phyloP scores from a whole-genome alignment of 768 basidiomycete genomes.

The Mycena polygramma region DNA sequence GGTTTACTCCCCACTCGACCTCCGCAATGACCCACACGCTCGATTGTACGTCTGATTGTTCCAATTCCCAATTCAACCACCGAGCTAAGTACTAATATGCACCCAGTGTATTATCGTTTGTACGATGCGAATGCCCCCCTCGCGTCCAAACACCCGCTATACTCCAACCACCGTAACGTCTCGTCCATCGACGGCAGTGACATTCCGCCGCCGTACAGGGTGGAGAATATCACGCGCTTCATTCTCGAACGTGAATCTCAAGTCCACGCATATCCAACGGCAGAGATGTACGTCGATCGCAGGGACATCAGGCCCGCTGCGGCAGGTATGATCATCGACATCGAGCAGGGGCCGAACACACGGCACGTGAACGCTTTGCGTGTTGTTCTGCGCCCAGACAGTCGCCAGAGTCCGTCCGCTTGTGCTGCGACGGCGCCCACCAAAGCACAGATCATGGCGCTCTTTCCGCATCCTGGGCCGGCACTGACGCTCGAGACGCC shows the following conservation, averaged over 20 bases:
- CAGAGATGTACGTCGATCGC: slow-evolving; percentile 22
- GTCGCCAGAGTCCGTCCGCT: background rate
- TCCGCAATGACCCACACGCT: background rate
- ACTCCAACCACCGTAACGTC: slow-evolving; percentile 18
- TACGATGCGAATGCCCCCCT: slow-evolving; percentile 4
- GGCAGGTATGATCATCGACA: slow-evolving; percentile 38
- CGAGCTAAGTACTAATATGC: no score
- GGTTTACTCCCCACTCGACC: background rate
- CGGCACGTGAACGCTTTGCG: slow-evolving; percentile 1
- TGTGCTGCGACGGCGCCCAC: slow-evolving; percentile 8
- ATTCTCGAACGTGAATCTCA: slow-evolving; percentile 19
- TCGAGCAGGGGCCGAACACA: slow-evolving; percentile 19
- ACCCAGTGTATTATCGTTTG: slow-evolving; percentile 5
- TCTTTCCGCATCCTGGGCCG: slow-evolving; percentile 8
- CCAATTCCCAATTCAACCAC: background rate
- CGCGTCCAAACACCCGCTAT: slow-evolving; percentile 19
- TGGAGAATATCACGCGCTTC: slow-evolving; percentile 13
- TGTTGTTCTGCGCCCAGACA: slow-evolving; percentile 9
- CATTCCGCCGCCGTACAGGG: slow-evolving; percentile 20
- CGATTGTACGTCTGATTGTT: background rate
- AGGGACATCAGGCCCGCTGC: slow-evolving; percentile 16
- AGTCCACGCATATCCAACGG: background rate
- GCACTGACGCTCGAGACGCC: slow-evolving; percentile 1
- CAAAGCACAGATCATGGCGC: background rate
- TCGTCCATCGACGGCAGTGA: slow-evolving; percentile 26